phyloP scores from a whole-genome alignment of 208 protist genomes.

The Trypanosoma theileri region DNA sequence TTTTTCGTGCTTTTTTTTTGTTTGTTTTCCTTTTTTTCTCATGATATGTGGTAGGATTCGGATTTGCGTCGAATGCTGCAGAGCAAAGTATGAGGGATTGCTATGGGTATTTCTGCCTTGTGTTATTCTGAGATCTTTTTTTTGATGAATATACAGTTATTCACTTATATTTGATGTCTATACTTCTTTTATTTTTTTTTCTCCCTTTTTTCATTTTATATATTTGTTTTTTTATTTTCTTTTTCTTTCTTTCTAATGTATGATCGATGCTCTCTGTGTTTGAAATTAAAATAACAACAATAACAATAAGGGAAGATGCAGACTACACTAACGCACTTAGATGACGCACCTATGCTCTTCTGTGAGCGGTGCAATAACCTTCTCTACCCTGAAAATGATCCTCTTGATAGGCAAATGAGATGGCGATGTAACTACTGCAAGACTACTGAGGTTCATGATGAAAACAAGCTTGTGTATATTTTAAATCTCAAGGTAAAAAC shows the following conservation, averaged over 20 bases:
- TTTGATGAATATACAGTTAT: too few species aligned
- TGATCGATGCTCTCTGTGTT: neutral
- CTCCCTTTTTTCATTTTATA: too few species aligned
- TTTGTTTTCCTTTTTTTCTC: neutral
- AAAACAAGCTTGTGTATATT: constrained; percentile 86
- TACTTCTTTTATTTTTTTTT: too few species aligned
- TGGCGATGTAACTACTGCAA: constrained; percentile 90
- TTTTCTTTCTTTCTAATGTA: constrained; percentile 4
- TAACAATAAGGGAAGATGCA: constrained; percentile 14
- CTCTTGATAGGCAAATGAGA: constrained; percentile 44
- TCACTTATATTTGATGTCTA: too few species aligned
- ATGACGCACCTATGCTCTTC: constrained; percentile 85
- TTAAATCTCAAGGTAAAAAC: constrained; percentile 87
- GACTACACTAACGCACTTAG: constrained; percentile 25
- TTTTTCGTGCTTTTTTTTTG: constrained; percentile 21
- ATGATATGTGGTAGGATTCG: too few species aligned
- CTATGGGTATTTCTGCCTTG: too few species aligned
- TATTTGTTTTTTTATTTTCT: neutral
- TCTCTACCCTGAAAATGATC: constrained; percentile 81
- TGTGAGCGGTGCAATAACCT: constrained; percentile 86
- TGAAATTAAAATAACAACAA: neutral
- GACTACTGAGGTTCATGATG: constrained; percentile 70
- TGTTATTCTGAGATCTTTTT: too few species aligned
- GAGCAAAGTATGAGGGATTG: too few species aligned
- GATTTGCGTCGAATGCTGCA: too few species aligned